Evolutionary conservation across 345 rosid species (phyloP).

Genomic region (Lepidium didymum): DNA sequence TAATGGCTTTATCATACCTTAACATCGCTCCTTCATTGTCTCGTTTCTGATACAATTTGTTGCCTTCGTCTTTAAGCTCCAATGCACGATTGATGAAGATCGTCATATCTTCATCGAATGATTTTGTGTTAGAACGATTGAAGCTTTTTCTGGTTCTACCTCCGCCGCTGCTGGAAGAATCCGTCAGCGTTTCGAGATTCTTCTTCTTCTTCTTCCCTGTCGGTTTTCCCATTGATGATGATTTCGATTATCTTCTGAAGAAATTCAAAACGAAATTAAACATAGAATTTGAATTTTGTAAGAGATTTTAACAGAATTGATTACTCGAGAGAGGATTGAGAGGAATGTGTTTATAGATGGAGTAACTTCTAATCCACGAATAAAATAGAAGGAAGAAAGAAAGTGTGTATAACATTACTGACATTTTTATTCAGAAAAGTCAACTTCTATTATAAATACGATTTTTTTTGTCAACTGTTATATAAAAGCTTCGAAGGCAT

Average conservation of each 20-base stretch:
- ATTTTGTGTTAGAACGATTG: conserved; percentile 48
- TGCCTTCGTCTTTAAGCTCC: conserved; percentile 96
- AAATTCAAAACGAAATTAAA: background rate
- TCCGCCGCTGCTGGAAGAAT: conserved; percentile 14
- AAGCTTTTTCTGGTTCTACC: conserved; percentile 35
- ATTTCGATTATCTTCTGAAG: background rate
- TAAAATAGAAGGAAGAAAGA: background rate
- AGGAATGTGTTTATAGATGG: background rate
- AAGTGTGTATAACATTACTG: background rate
- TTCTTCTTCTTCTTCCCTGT: conserved; percentile 74
- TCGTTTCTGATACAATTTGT: conserved; percentile 61
- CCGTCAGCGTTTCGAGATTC: conserved; percentile 30
- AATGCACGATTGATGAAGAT: conserved; percentile 80
- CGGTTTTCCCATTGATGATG: conserved; percentile 70
- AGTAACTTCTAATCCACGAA: conserved; percentile 20
- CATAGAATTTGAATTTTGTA: background rate
- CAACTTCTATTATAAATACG: background rate
- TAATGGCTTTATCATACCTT: conserved; percentile 83
- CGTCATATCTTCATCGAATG: conserved; percentile 80
- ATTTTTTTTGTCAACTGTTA: too few relatives aligned
- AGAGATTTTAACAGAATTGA: background rate
- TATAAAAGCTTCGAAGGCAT: too few relatives aligned
- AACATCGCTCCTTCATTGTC: conserved; percentile 92
- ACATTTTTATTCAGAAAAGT: background rate
- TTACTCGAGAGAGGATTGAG: background rate